Evolutionary conservation across 345 rosid genomes (phyloP).

Genomic region (Corchorus olitorius): DNA sequence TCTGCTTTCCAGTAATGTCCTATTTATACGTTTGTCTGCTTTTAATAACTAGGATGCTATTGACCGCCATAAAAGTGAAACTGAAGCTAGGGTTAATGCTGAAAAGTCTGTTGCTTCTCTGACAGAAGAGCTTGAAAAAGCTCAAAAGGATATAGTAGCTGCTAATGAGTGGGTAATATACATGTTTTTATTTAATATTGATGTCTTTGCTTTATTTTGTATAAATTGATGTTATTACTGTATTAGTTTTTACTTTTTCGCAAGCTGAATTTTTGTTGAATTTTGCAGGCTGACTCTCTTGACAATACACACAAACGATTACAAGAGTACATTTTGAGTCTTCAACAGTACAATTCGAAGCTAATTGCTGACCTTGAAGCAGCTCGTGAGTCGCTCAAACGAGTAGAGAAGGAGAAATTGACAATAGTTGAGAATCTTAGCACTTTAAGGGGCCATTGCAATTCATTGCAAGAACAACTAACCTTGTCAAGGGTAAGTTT

Average conservation of each 20-base stretch:
- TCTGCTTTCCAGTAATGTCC: neutral
- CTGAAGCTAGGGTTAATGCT: conserved; percentile 57
- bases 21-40: conserved; percentile 5
- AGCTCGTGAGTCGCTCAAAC: conserved; percentile 56
- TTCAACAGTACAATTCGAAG: conserved; percentile 81
- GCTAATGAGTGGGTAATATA: conserved; percentile 69
- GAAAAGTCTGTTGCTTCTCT: conserved; percentile 68
- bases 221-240: neutral
- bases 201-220: neutral
- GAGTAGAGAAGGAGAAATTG: conserved; percentile 76
- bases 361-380: conserved; percentile 67
- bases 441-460: conserved; percentile 79
- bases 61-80: conserved; percentile 58
- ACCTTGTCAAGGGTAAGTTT: conserved; percentile 62
- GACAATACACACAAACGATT: conserved; percentile 74
- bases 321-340: conserved; percentile 81
- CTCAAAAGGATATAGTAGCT: conserved; percentile 60
- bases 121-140: conserved; percentile 63
- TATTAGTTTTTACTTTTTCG: neutral
- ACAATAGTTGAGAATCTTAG: conserved; percentile 82
- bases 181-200: neutral
- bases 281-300: conserved; percentile 57
- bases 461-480: conserved; percentile 79
- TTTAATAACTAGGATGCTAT: conserved; percentile 61
- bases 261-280: conserved; percentile 10